These are phyloP conservation scores for Astraeus odoratus DNA, from an alignment of 768 basidiomycete genomes.

Conservation along the genomic window DNA sequence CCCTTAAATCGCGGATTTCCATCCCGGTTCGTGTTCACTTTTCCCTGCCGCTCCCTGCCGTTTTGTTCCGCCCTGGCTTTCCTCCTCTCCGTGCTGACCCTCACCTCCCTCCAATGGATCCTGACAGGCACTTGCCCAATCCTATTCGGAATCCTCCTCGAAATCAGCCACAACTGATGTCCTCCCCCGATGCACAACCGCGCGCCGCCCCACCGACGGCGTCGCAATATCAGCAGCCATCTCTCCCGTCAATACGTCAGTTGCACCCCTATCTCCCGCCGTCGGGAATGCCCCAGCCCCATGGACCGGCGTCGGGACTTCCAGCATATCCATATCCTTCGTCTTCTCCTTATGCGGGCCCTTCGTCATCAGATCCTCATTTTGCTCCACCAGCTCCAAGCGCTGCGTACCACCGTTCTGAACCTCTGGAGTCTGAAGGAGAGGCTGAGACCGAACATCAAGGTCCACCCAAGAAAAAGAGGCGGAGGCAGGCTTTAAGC, in stretches of 20 bases:
- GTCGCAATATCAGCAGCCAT: slow-evolving; percentile 22
- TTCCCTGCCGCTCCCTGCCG: slow-evolving; percentile 14
- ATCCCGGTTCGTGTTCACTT: slow-evolving; percentile 20
- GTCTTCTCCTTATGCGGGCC: slow-evolving; percentile 14
- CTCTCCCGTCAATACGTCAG: slow-evolving; percentile 61
- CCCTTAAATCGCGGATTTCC: slow-evolving; percentile 19
- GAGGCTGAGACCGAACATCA: slow-evolving; percentile 46
- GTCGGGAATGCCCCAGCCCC: slow-evolving; percentile 30
- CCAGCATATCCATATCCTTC: slow-evolving; percentile 23
- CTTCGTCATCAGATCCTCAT: slow-evolving; percentile 24
- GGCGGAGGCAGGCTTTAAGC: slow-evolving; percentile 74
- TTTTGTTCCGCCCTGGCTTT: slow-evolving; percentile 3
- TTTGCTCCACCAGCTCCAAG: slow-evolving; percentile 15
- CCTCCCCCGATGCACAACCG: slow-evolving; percentile 19
- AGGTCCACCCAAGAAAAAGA: slow-evolving; percentile 74
- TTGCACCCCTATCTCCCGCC: slow-evolving; percentile 60
- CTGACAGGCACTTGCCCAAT: slow-evolving; percentile 29
- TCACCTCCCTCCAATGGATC: slow-evolving; percentile 26
- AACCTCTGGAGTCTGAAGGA: slow-evolving; percentile 46
- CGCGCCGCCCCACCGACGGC: slow-evolving; percentile 21
- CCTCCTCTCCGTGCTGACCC: slow-evolving; percentile 13
- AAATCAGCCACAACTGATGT: slow-evolving; percentile 19
- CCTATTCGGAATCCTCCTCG: slow-evolving; percentile 27
- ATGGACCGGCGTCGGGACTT: slow-evolving; percentile 20
- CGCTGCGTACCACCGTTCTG: slow-evolving; percentile 25